A percentile compares a stretch with the other conserved stretches of the same genome.
Conservation (phyloP, 768 basidiomycete genomes). For the Pulveroboletus ravenelii region DNA sequence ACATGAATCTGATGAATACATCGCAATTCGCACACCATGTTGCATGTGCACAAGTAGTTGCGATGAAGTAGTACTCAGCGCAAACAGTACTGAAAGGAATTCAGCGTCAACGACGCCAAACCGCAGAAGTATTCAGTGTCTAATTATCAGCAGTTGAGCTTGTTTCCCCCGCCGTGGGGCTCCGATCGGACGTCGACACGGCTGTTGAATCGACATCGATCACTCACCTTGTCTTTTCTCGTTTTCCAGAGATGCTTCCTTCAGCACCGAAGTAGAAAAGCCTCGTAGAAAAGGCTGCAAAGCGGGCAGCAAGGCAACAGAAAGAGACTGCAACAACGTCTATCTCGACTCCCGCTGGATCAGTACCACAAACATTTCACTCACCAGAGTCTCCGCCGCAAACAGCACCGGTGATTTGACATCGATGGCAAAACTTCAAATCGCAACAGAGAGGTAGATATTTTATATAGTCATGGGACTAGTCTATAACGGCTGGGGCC, state of each 20-base stretch:
- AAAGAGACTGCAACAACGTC: slow-evolving; percentile 40
- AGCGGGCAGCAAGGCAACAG: slow-evolving; percentile 57
- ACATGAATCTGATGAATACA: too few relatives aligned
- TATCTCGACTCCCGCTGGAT: slow-evolving; percentile 60
- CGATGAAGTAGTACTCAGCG: too few relatives aligned
- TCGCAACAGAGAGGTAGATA: slow-evolving; percentile 84
- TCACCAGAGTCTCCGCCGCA: slow-evolving; percentile 78
- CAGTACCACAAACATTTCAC: slow-evolving; percentile 66
- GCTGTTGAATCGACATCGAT: slow-evolving; percentile 21
- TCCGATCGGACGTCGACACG: too few relatives aligned
- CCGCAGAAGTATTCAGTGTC: too few relatives aligned
- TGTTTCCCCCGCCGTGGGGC: too few relatives aligned
- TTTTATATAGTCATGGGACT: background rate
- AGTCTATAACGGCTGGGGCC: background rate
- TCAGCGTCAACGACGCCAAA: too few relatives aligned
- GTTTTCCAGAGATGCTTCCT: slow-evolving; percentile 51
- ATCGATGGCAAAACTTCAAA: slow-evolving; percentile 82
- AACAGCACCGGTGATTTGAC: slow-evolving; percentile 75
- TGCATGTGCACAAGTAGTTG: too few relatives aligned
- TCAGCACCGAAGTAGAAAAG: slow-evolving; percentile 89
- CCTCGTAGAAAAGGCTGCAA: slow-evolving; percentile 89
- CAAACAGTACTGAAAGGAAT: too few relatives aligned
- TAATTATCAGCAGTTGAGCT: too few relatives aligned
- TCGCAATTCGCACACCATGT: too few relatives aligned
- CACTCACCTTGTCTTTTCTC: slow-evolving; percentile 10